These are phyloP conservation scores for Tolypocladium tropicale DNA, from an alignment of 2,329 filamentous ascomycete species.

Conservation along the genomic window DNA sequence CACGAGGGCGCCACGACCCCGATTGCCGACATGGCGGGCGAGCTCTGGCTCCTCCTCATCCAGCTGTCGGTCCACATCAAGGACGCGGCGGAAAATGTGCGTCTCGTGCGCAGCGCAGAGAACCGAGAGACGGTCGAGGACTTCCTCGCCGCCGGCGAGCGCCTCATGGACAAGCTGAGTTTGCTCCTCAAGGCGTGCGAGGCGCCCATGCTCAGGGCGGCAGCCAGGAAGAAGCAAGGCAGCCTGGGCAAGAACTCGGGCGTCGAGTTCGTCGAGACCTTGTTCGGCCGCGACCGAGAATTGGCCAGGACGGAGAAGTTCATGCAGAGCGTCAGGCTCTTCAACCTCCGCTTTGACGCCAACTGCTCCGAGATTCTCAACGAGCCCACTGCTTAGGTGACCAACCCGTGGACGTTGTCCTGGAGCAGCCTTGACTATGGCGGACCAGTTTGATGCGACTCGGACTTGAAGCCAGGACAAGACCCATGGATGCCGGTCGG, in stretches of 20 bases:
- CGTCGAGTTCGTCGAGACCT: slow-evolving; percentile 88
- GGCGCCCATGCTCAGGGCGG: slow-evolving; percentile 86
- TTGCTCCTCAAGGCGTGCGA: slow-evolving; percentile 85
- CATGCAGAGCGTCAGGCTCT: slow-evolving; percentile 80
- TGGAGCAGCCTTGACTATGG: slow-evolving; percentile 4
- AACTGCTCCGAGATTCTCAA: slow-evolving; percentile 86
- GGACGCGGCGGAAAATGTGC: slow-evolving; percentile 69
- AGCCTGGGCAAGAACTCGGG: slow-evolving; percentile 82
- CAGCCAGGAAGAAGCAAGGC: slow-evolving; percentile 59
- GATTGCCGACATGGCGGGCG: slow-evolving; percentile 83
- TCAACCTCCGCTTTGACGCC: slow-evolving; percentile 89
- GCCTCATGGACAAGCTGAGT: slow-evolving; percentile 76
- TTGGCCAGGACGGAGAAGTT: slow-evolving; percentile 83
- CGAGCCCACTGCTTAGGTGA: slow-evolving; percentile 42
- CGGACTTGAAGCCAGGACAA: neutral
- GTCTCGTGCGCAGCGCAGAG: slow-evolving; percentile 60
- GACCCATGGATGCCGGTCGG: slow-evolving; percentile 1
- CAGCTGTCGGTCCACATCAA: slow-evolving; percentile 91
- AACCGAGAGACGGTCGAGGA: slow-evolving; percentile 77
- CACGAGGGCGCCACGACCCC: slow-evolving; percentile 72
- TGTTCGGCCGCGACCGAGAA: slow-evolving; percentile 87
- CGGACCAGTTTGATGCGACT: neutral
- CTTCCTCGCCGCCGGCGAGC: slow-evolving; percentile 81
- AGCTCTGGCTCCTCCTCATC: slow-evolving; percentile 91
- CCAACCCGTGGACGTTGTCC: neutral